Evolutionary conservation across 257 asterid species (phyloP).

Genomic region (Lavandula angustifolia): DNA sequence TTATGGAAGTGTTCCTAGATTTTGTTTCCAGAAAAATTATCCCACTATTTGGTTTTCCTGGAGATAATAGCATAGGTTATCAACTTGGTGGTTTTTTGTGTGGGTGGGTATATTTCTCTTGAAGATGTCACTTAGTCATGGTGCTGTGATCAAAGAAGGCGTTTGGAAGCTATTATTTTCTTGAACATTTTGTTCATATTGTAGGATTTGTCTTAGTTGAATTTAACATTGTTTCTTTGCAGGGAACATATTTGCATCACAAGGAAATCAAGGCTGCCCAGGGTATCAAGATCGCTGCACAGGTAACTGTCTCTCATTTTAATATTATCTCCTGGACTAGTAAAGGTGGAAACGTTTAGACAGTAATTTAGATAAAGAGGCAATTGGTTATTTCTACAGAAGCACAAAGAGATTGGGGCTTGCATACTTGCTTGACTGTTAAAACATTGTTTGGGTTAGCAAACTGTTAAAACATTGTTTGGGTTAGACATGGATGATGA

Average conservation of each 20-base stretch:
- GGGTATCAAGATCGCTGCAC: conserved; percentile 95
- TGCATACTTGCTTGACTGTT: conserved; percentile 3
- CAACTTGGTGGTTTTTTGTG: conserved; percentile 12
- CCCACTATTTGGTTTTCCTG: conserved; percentile 1
- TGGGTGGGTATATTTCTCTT: neutral
- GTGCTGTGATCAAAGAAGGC: conserved; percentile 16
- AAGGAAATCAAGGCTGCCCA: conserved; percentile 97
- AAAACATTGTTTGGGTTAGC: conserved; percentile 3
- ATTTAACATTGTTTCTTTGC: conserved; percentile 30
- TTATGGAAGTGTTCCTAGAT: conserved; percentile 11
- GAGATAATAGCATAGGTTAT: conserved; percentile 14
- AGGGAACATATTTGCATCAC: conserved; percentile 92
- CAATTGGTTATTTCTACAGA: neutral
- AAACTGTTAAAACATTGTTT: neutral
- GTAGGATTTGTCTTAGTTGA: neutral
- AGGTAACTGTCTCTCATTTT: conserved; percentile 50
- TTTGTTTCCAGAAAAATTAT: neutral
- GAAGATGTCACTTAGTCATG: neutral
- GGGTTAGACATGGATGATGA: conserved; percentile 9
- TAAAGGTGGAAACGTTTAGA: conserved; percentile 3
- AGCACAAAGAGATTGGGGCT: neutral
- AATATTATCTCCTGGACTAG: conserved; percentile 6
- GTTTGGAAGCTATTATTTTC: conserved; percentile 10
- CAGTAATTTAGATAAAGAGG: conserved; percentile 8
- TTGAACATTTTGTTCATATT: neutral